Conservation (phyloP, 345 rosid species). For the Brassica rapa region DNA sequence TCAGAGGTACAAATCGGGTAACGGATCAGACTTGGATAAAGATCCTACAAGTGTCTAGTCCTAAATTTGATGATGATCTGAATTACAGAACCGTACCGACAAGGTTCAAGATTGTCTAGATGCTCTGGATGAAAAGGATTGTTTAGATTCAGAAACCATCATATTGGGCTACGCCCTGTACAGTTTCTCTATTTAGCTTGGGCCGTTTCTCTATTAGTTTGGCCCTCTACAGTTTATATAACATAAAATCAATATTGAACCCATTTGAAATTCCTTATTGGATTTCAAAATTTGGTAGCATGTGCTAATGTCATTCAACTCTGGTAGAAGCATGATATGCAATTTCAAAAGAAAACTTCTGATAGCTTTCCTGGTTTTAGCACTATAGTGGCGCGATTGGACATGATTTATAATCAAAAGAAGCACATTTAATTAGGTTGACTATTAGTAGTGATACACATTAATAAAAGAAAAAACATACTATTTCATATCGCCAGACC, state of each 20-base stretch:
- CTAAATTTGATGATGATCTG: not conserved
- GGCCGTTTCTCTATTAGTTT: not conserved
- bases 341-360: not conserved
- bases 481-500: not conserved
- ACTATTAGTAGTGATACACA: not conserved
- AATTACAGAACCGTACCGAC: not conserved
- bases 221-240: not conserved
- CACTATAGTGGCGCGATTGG: not conserved
- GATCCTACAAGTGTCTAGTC: not conserved
- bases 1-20: not conserved
- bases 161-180: not conserved
- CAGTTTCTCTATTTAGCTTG: not conserved
- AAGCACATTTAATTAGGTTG: not conserved
- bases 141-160: not conserved
- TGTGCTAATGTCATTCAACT: not conserved
- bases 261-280: not conserved
- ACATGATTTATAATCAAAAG: not conserved
- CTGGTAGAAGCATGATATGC: not conserved
- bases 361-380: not conserved
- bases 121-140: not conserved
- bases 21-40: not conserved
- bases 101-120: not conserved
- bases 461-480: not conserved
- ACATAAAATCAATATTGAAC: not conserved
- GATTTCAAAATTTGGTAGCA: not conserved